phyloP scores from a whole-genome alignment of 2,329 filamentous ascomycete genomes.

The Neocucurbitaria cava region DNA sequence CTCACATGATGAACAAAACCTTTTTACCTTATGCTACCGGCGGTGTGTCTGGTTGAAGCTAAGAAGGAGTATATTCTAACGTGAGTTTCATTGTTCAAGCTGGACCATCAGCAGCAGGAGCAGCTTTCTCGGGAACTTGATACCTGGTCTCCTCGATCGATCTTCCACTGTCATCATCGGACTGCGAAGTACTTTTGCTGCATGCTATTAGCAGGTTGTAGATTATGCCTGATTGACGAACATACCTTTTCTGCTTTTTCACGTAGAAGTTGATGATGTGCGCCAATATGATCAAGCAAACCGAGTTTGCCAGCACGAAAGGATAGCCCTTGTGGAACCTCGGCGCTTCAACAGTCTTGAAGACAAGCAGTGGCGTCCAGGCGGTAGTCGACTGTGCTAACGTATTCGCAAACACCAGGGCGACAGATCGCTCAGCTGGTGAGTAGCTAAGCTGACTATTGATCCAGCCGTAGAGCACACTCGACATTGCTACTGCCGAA shows the following conservation, averaged over 20 bases:
- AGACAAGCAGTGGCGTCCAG: constrained; percentile 63
- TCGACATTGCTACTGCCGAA: constrained; percentile 60
- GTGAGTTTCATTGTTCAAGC: neutral
- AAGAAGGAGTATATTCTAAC: too few species aligned
- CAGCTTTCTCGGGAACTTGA: constrained; percentile 2
- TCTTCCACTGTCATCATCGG: constrained; percentile 12
- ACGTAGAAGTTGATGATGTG: constrained; percentile 24
- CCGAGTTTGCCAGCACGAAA: constrained; percentile 50
- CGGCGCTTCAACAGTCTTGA: constrained; percentile 55
- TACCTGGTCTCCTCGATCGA: constrained; percentile 9
- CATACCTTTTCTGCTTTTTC: constrained; percentile 17
- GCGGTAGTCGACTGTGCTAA: constrained; percentile 63
- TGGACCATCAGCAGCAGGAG: constrained; percentile 1
- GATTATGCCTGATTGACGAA: neutral
- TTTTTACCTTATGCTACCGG: too few species aligned
- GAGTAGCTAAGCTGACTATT: constrained; percentile 59
- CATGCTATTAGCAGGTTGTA: neutral
- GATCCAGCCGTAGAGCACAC: constrained; percentile 64
- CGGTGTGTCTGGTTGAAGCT: too few species aligned
- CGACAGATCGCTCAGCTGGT: constrained; percentile 58
- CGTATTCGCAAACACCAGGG: constrained; percentile 60
- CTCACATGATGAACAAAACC: too few species aligned
- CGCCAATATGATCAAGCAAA: constrained; percentile 44
- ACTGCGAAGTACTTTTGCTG: neutral
- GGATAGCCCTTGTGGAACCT: constrained; percentile 54